Conservation (phyloP, 75 land plant genomes). For the Larix kaempferi region DNA sequence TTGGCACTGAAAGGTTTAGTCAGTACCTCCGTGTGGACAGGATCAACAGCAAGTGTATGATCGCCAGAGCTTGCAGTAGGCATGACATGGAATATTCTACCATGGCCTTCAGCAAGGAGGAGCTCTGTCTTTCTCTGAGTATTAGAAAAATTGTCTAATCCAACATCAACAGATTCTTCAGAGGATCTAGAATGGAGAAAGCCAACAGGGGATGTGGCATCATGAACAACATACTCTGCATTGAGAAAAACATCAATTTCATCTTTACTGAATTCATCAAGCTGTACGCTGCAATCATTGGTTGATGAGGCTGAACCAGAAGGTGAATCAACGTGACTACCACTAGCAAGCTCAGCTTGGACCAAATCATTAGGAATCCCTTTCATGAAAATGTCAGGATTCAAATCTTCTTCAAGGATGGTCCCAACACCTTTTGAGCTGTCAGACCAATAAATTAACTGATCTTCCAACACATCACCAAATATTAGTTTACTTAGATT, state of each 20-base stretch:
- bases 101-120: not conserved
- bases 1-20: not conserved
- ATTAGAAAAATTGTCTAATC: not conserved
- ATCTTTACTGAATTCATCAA: conserved; percentile 3
- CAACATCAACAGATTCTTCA: not conserved
- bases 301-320: not conserved
- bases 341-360: conserved; percentile 1
- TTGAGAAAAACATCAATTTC: not conserved
- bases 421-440: conserved; percentile 7
- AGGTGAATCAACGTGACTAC: not conserved
- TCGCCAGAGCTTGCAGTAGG: not conserved
- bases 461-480: not conserved
- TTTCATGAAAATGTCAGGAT: not conserved
- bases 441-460: not conserved
- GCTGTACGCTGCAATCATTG: not conserved
- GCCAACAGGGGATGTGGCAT: not conserved
- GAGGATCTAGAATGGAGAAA: not conserved
- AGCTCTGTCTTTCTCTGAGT: not conserved
- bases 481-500: not conserved
- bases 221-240: not conserved
- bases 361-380: conserved; percentile 1
- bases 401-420: not conserved
- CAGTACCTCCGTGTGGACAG: not conserved
- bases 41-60: not conserved
- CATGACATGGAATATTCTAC: not conserved